Conservation (phyloP, 805 yeast genomes). For the Ogataea methanolica region DNA sequence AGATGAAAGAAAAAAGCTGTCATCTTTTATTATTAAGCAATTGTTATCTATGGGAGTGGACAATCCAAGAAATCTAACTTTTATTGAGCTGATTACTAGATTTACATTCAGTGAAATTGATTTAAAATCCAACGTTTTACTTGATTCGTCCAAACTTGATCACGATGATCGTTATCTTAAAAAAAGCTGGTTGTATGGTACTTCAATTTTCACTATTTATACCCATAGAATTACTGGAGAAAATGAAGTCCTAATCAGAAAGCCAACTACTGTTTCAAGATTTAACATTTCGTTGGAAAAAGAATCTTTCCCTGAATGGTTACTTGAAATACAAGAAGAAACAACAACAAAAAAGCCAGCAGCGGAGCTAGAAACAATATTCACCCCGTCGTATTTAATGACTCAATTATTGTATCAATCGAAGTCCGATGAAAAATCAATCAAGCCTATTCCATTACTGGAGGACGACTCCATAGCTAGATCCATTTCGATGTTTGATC, state of each 20-base stretch:
- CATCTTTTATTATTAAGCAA: conserved; percentile 59
- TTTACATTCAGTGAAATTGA: conserved; percentile 64
- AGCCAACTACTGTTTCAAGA: conserved; percentile 62
- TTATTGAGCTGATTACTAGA: conserved; percentile 61
- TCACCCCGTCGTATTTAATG: conserved; percentile 19
- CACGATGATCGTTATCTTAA: conserved; percentile 19
- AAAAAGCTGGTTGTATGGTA: conserved; percentile 58
- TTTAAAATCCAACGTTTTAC: conserved; percentile 35
- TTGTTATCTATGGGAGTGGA: conserved; percentile 34
- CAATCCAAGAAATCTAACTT: conserved; percentile 50
- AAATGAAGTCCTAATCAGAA: conserved; percentile 46
- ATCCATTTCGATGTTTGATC: conserved; percentile 60
- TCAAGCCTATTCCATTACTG: conserved; percentile 16
- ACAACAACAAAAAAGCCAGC: not conserved
- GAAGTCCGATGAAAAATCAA: conserved; percentile 3
- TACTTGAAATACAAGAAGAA: conserved; percentile 9
- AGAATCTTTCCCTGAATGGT: conserved; percentile 29
- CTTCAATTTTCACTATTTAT: conserved; percentile 50
- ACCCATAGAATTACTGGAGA: conserved; percentile 50
- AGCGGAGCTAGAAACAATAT: conserved; percentile 1
- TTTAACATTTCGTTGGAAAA: conserved; percentile 42
- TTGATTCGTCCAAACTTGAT: conserved; percentile 8
- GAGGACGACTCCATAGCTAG: conserved; percentile 36
- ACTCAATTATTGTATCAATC: conserved; percentile 15
- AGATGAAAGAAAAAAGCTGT: conserved; percentile 52